A percentile compares a stretch with the other conserved stretches of the same genome.
Conservation (phyloP, 2,329 filamentous ascomycete genomes). For the Diplodia seriata region DNA sequence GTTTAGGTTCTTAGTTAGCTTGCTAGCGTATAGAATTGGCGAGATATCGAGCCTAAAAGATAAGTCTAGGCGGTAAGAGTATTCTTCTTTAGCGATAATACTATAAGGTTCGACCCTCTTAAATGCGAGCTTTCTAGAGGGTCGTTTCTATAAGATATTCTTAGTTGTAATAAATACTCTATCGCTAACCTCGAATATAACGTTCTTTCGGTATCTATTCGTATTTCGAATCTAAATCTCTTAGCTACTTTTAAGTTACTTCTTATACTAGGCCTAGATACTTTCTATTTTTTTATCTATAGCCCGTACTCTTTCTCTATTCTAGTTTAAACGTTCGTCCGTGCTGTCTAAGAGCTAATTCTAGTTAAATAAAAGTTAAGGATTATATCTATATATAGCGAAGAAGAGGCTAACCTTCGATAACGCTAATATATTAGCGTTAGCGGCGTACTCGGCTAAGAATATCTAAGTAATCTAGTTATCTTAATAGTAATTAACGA, state of each 20-base stretch:
- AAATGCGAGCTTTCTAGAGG: too few relatives aligned
- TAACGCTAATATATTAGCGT: background rate
- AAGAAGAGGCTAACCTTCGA: slow-evolving; percentile 4
- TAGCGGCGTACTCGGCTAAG: too few relatives aligned
- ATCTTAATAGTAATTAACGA: slow-evolving; percentile 23
- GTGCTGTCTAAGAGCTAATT: background rate
- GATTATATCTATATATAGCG: slow-evolving; percentile 7
- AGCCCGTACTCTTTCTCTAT: background rate
- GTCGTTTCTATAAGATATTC: too few relatives aligned
- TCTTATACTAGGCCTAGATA: background rate
- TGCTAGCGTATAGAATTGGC: too few relatives aligned
- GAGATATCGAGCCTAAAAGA: too few relatives aligned
- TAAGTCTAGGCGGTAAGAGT: too few relatives aligned
- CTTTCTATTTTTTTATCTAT: background rate
- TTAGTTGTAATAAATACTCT: slow-evolving; percentile 1
- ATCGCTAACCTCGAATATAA: slow-evolving; percentile 9
- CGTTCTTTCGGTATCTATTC: background rate
- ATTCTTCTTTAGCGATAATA: too few relatives aligned
- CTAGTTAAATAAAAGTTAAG: slow-evolving; percentile 1
- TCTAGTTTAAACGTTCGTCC: background rate
- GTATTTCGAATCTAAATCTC: background rate
- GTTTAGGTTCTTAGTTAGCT: too few relatives aligned
- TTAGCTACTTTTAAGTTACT: background rate
- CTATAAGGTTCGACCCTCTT: too few relatives aligned
- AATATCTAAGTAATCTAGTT: slow-evolving; percentile 12